These are phyloP conservation scores for Acidiella bohemica DNA, from an alignment of 495 filamentous ascomycete genomes.

Conservation along the genomic window DNA sequence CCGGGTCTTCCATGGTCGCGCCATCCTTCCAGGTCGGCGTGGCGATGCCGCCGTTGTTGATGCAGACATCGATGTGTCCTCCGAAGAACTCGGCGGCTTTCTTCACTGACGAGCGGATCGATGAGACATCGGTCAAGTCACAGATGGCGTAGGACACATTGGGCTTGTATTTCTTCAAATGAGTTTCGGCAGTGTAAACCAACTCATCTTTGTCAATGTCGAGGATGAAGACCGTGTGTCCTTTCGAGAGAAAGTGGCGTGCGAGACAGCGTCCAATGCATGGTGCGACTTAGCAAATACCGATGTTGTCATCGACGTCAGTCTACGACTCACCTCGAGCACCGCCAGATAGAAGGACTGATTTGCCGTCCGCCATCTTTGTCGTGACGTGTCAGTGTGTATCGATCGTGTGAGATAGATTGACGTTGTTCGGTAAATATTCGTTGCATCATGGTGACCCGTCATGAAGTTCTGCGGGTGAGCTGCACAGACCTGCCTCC, in stretches of 20 bases:
- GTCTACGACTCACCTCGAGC: no score
- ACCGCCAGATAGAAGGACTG: background rate
- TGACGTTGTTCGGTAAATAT: no score
- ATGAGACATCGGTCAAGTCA: conserved; percentile 8
- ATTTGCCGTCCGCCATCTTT: background rate
- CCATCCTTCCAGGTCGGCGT: conserved; percentile 8
- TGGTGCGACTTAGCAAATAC: no score
- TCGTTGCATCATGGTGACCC: no score
- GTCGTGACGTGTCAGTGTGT: no score
- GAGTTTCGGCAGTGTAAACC: background rate
- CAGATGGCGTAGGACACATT: conserved; percentile 1
- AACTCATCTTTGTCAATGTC: conserved; percentile 19
- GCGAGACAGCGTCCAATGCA: background rate
- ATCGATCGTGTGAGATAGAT: no score
- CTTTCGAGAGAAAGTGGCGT: background rate
- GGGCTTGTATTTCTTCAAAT: conserved; percentile 3
- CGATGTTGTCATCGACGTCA: no score
- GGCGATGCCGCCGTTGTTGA: conserved; percentile 15
- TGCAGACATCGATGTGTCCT: conserved; percentile 14
- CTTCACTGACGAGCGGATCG: conserved; percentile 10
- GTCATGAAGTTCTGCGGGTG: no score
- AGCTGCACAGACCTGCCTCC: no score
- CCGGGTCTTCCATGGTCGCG: conserved; percentile 7
- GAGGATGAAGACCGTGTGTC: conserved; percentile 20
- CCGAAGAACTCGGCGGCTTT: conserved; percentile 14